Base-by-base conservation (phyloP, 2,329 filamentous ascomycete genomes). In the Neopestalotiopsis rosae region DNA sequence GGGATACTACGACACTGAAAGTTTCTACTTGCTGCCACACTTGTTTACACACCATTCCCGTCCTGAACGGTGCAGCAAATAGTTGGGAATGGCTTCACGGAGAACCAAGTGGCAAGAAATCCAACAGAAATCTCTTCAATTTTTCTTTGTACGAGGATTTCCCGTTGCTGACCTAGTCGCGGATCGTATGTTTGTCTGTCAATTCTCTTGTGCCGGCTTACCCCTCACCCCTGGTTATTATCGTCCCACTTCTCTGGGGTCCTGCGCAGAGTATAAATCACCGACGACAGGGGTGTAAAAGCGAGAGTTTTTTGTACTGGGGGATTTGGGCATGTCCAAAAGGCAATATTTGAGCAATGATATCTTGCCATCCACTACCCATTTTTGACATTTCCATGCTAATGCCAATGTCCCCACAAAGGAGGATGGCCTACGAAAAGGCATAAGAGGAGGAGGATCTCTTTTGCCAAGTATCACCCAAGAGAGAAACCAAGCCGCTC, bases 61-160 rank as follows among this genome's bases (percentile, higher is more conserved):
- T 38, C 4, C 40, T 9, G 30, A 12, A 34, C 4, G n/a, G n/a
- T 30, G 17, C 57, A 59, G 24, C 24, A 40, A 52, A n/a, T 40
- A 24, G 59, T 62, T 62, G 59, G 59, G 59, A 62, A 62, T 62
- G 30, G 59, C 59, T 30, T 62, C 59, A 62, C 32, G 30, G 59
- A 4, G 7, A 28, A 10, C 13, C n/a, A 52, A 52, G 45, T 52
- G 45, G 45, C 45, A 17, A 52, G 45, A 52, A 17, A 24, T 52
- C 45, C 45, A 24, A 52, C 45, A 52, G 45, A 52, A 52, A n/a
- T 9, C 45, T 52, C 17, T 52, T 17, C 17, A 52, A 20, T 52
- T 49, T 52, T 52, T 7, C 14, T 17, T 20, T 52, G 45, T 9
- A 17, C 45, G 9, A n/a, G 5, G 17, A 52, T n/a, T 9, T n/a